Evolutionary conservation across 2,329 filamentous ascomycete species (phyloP).

Genomic region (Microdochium nivale): DNA sequence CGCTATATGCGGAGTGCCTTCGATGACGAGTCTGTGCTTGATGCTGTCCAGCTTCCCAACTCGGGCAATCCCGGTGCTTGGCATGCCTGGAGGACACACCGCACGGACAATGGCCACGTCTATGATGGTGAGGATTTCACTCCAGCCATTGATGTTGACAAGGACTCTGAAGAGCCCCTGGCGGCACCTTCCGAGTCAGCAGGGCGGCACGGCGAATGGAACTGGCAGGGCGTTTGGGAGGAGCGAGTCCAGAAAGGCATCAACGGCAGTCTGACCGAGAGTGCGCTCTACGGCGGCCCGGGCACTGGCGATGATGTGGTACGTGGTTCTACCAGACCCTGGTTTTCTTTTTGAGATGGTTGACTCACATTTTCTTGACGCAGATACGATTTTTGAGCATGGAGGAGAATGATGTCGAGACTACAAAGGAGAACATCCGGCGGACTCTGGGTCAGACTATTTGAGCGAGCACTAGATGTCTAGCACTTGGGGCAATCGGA

Average conservation of each 20-base stretch:
- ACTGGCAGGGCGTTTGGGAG: conserved; percentile 97
- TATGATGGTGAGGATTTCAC: conserved; percentile 13
- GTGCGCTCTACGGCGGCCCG: conserved; percentile 64
- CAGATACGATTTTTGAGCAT: conserved; percentile 61
- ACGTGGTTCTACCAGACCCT: conserved; percentile 20
- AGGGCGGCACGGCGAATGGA: conserved; percentile 75
- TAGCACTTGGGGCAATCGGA: conserved; percentile 11
- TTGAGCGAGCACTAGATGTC: conserved; percentile 6
- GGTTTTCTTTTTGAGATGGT: neutral
- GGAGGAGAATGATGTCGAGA: conserved; percentile 49
- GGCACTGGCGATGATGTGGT: conserved; percentile 64
- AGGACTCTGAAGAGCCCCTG: conserved; percentile 1
- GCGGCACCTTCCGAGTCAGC: conserved; percentile 11
- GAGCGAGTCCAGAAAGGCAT: conserved; percentile 76
- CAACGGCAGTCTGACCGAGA: conserved; percentile 67
- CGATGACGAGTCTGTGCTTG: conserved; percentile 66
- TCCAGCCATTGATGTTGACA: conserved; percentile 1
- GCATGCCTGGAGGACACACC: conserved; percentile 82
- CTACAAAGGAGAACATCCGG: conserved; percentile 48
- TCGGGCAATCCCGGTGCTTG: conserved; percentile 88
- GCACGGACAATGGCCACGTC: conserved; percentile 38
- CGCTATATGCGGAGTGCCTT: conserved; percentile 79
- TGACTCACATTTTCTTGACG: conserved; percentile 4
- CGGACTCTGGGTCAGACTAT: conserved; percentile 34
- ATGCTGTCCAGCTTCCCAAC: conserved; percentile 69